A percentile compares a stretch with the other conserved stretches of the same genome.
phyloP scores from a whole-genome alignment of 371 early-diverging fungal genomes.

The Circinella minor region DNA sequence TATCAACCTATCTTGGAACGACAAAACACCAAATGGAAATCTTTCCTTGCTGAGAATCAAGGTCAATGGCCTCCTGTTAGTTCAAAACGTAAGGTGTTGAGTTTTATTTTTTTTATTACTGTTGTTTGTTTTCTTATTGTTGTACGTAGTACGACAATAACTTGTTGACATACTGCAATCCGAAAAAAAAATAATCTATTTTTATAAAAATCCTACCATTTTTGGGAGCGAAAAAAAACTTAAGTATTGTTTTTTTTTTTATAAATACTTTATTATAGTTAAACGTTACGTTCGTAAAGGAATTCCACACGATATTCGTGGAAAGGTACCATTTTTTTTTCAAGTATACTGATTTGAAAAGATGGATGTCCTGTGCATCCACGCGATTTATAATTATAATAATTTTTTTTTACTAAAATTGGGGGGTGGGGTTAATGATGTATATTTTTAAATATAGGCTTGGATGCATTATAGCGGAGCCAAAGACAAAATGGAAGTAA shows the following conservation, averaged over 20 bases:
- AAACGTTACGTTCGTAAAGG: constrained; percentile 80
- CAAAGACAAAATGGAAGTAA: constrained; percentile 54
- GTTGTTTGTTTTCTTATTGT: too few relatives aligned
- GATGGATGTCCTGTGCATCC: too few relatives aligned
- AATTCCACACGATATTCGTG: constrained; percentile 70
- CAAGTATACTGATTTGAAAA: too few relatives aligned
- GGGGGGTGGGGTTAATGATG: neutral
- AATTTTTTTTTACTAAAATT: neutral
- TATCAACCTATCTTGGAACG: constrained; percentile 55
- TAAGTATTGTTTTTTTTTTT: too few relatives aligned
- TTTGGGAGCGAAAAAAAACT: too few relatives aligned
- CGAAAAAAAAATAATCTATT: neutral
- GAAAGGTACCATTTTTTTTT: constrained; percentile 46
- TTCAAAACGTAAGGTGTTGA: constrained; percentile 47
- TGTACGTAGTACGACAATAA: too few relatives aligned
- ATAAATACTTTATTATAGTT: constrained; percentile 40
- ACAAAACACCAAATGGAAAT: constrained; percentile 61
- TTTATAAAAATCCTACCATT: neutral
- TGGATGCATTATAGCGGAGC: constrained; percentile 89
- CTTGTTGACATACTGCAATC: too few relatives aligned
- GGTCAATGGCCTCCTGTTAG: constrained; percentile 54
- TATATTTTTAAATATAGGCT: constrained; percentile 37
- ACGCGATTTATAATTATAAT: neutral
- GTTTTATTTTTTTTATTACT: too few relatives aligned
- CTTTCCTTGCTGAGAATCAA: constrained; percentile 46